phyloP scores from a whole-genome alignment of 257 asterid genomes.

The Oldenlandia corymbosa region DNA sequence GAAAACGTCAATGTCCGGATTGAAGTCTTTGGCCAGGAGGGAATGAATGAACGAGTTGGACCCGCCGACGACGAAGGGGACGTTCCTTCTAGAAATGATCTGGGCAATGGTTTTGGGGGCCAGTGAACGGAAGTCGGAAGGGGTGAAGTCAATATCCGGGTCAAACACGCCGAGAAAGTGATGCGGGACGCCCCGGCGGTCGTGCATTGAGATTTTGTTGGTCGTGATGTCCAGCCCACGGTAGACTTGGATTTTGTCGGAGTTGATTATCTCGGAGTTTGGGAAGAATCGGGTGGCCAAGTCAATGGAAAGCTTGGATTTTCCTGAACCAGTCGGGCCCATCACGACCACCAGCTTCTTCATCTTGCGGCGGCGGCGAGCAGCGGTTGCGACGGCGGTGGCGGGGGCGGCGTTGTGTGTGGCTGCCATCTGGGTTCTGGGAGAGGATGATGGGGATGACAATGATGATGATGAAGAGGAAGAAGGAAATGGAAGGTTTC shows the following conservation, averaged over 20 bases:
- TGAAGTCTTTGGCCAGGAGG: slow-evolving; percentile 36
- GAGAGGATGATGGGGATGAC: background rate
- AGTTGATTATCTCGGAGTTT: slow-evolving; percentile 64
- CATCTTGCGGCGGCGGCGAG: slow-evolving; percentile 25
- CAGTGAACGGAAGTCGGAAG: slow-evolving; percentile 46
- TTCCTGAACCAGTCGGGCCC: slow-evolving; percentile 95
- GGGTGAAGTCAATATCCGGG: slow-evolving; percentile 52
- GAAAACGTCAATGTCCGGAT: slow-evolving; percentile 49
- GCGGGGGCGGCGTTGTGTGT: slow-evolving; percentile 26
- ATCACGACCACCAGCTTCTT: slow-evolving; percentile 50
- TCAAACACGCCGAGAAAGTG: slow-evolving; percentile 78
- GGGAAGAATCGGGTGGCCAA: slow-evolving; percentile 56
- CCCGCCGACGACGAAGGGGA: slow-evolving; percentile 80
- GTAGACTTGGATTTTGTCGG: slow-evolving; percentile 81
- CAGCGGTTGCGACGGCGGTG: slow-evolving; percentile 2
- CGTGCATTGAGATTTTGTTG: slow-evolving; percentile 56
- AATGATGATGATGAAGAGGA: background rate
- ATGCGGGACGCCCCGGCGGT: slow-evolving; percentile 55
- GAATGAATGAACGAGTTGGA: slow-evolving; percentile 77
- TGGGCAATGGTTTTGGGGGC: slow-evolving; percentile 33
- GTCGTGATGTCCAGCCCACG: slow-evolving; percentile 65
- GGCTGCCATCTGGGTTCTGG: slow-evolving; percentile 17
- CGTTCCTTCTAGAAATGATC: slow-evolving; percentile 25
- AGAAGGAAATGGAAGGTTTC: background rate
- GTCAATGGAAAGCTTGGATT: slow-evolving; percentile 78